phyloP scores from a whole-genome alignment of 2,329 filamentous ascomycete species.

The Curvularia hawaiiensis region DNA sequence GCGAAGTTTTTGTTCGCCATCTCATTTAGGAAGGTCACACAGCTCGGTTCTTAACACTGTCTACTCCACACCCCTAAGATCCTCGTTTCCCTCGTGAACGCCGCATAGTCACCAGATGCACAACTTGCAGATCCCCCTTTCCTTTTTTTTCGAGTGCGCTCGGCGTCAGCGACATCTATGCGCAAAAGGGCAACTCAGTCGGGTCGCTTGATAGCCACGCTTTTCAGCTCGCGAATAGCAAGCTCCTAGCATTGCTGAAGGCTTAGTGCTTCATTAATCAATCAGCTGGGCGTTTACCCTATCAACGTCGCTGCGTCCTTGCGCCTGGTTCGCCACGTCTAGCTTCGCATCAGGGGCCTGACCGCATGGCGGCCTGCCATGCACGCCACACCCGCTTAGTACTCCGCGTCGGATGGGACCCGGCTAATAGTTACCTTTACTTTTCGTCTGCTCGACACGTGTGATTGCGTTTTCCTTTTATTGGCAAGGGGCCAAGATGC shows the following conservation, averaged over 20 bases:
- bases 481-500: slow-evolving; percentile 7
- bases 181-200: not conserved
- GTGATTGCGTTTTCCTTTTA: slow-evolving; percentile 5
- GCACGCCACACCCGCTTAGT: slow-evolving; percentile 17
- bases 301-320: slow-evolving; percentile 16
- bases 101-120: not conserved
- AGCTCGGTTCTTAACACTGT: not conserved
- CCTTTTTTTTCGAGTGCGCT: not conserved
- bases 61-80: not conserved
- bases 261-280: slow-evolving; percentile 7
- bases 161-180: not conserved
- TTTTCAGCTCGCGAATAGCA: not conserved
- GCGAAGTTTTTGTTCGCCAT: not conserved
- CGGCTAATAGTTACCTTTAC: not conserved
- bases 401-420: slow-evolving; percentile 5
- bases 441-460: slow-evolving; percentile 4
- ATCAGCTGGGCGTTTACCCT: slow-evolving; percentile 18
- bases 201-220: not conserved
- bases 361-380: slow-evolving; percentile 18
- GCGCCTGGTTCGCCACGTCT: slow-evolving; percentile 15
- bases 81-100: not conserved
- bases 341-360: slow-evolving; percentile 13
- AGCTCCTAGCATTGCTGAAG: not conserved
- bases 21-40: slow-evolving; percentile 1
- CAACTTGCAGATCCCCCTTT: not conserved